Conservation (phyloP, 129 eudicot genomes). For the Centrapalus pauciflorus region DNA sequence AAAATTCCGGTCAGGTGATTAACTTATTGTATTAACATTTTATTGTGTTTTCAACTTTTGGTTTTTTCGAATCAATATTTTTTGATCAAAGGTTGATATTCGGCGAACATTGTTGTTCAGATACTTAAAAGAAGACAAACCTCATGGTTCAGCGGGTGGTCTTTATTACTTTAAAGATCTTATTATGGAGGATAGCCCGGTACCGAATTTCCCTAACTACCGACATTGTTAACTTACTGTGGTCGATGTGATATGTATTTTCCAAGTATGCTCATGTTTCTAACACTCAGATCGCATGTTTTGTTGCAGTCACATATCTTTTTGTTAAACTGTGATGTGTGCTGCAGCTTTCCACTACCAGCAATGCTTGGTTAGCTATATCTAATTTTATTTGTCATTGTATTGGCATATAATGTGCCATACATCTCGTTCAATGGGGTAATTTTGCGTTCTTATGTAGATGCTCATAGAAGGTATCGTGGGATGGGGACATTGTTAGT, state of each 20-base stretch:
- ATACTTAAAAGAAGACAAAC: slow-evolving; percentile 91
- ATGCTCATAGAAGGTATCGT: slow-evolving; percentile 75
- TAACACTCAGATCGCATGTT: not conserved
- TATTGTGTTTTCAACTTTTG: not conserved
- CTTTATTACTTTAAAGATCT: slow-evolving; percentile 76
- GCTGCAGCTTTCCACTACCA: slow-evolving; percentile 88
- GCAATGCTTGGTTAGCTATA: slow-evolving; percentile 76
- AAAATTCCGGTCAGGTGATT: slow-evolving; percentile 91
- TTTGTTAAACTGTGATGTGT: slow-evolving; percentile 84
- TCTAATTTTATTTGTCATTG: not conserved
- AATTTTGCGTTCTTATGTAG: slow-evolving; percentile 29
- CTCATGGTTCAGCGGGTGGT: slow-evolving; percentile 98
- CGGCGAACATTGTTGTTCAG: slow-evolving; percentile 26
- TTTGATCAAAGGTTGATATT: not conserved
- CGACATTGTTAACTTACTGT: not conserved
- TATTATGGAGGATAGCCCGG: slow-evolving; percentile 91
- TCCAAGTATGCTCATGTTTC: not conserved
- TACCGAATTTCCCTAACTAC: slow-evolving; percentile 19
- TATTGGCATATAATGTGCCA: not conserved
- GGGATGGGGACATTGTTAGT: slow-evolving; percentile 92
- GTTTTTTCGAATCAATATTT: not conserved
- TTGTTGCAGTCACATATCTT: slow-evolving; percentile 89
- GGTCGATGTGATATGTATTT: not conserved
- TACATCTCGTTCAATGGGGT: not conserved
- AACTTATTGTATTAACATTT: not conserved